Percentiles rank a stretch among this genome's conserved stretches.
Evolutionary conservation across 306 rosid genomes (phyloP).

Genomic region (Trifolium repens): DNA sequence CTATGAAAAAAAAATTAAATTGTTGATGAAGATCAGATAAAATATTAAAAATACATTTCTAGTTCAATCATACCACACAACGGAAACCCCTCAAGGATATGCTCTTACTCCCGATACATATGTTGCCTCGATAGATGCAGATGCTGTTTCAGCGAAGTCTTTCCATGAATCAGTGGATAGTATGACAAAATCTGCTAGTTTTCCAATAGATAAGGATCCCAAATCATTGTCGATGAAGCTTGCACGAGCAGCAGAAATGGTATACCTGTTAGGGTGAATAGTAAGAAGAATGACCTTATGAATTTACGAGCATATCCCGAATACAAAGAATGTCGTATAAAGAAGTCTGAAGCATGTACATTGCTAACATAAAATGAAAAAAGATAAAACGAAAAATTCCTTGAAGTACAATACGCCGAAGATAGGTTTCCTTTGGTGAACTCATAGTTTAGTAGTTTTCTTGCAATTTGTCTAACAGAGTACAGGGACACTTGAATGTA

Average conservation of each 20-base stretch:
- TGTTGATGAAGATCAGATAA: too few species aligned
- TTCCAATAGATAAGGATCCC: constrained; percentile 76
- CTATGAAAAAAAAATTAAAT: too few species aligned
- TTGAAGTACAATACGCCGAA: too few species aligned
- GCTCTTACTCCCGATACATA: constrained; percentile 73
- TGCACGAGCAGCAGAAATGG: constrained; percentile 82
- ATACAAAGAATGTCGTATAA: too few species aligned
- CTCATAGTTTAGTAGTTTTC: too few species aligned
- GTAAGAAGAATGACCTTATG: background rate
- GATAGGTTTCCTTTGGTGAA: too few species aligned
- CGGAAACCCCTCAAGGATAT: constrained; percentile 55
- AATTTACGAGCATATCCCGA: too few species aligned
- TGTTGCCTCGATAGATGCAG: constrained; percentile 73
- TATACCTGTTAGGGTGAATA: constrained; percentile 56
- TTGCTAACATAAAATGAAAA: too few species aligned
- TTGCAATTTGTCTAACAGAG: too few species aligned
- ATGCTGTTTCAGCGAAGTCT: constrained; percentile 56
- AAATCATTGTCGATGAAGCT: constrained; percentile 75
- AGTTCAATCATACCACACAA: background rate
- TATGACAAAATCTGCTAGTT: constrained; percentile 84
- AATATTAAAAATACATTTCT: background rate
- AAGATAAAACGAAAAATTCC: too few species aligned
- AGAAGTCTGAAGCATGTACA: too few species aligned
- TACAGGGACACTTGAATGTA: background rate
- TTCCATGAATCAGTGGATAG: constrained; percentile 71